Base-by-base conservation (phyloP, 139 green algal species). In the Chloropicon primus region DNA sequence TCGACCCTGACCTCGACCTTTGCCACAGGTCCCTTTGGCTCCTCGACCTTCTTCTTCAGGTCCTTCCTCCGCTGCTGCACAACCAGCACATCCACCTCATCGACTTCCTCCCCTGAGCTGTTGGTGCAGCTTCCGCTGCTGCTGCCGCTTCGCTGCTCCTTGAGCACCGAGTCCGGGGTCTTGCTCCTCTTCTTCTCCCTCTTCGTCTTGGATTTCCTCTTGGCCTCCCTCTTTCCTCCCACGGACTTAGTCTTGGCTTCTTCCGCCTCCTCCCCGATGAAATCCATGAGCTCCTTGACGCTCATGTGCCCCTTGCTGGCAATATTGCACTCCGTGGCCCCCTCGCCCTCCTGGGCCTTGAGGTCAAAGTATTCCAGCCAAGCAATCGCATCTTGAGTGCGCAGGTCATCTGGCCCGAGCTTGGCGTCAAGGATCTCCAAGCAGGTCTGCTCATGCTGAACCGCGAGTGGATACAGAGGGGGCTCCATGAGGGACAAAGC, bases 341-440 rank as follows among this genome's bases (percentile, higher is more conserved):
- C 72, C 41, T 81, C 53, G 53, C 85, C 82, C 79, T 87, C 82
- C 72, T 54, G 26, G 22, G 82, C 82, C 76, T 87, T 87, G 54
- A 25, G 72, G 29, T 87, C 83, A 53, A 87, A 87, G 79, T 87
- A 87, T 1, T 87, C 83, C 28, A 87, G 80, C 83, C 83, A 87
- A 1, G 82, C 83, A 22, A 73, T 73, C 27, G 83, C 83, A 76
- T 87, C 83, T 24, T 74, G 73, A 10, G 83, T 87, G 17, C 82
- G 27, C 22, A 83, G 75, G 54, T 87, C 82, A 25, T 85, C 82
- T 1, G 82, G 74, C 0, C 83, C 83, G 10, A 87, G 74, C 24
- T 79, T 79, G 5, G 27, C 74, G 72, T 78, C 22, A 41, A 87
- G 82, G 41, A 87, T 87, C 26, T 78, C n/a, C 25, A 87, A 71